phyloP scores from a whole-genome alignment of 257 asterid genomes.

The Gentiana straminea region DNA sequence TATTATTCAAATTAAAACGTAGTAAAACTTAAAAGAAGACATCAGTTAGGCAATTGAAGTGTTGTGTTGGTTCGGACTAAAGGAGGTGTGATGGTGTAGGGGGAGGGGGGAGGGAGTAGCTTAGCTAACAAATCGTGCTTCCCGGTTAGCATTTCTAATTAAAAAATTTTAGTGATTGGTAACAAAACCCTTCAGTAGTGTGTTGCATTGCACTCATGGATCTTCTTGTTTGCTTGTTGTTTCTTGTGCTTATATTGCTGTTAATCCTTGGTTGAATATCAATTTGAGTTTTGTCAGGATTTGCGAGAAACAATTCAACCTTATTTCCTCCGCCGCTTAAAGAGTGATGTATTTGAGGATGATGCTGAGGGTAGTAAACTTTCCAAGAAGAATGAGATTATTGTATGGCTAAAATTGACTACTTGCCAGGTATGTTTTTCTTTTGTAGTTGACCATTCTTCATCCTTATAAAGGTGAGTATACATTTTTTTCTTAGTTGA shows the following conservation, averaged over 20 bases:
- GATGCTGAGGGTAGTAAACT: slow-evolving; percentile 29
- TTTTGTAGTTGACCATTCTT: neutral
- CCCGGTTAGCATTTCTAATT: too few relatives aligned
- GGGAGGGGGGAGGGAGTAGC: too few relatives aligned
- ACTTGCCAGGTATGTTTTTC: slow-evolving; percentile 58
- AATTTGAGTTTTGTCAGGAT: slow-evolving; percentile 32
- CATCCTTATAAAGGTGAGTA: neutral
- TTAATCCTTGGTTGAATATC: neutral
- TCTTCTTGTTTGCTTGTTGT: neutral
- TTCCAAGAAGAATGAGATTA: slow-evolving; percentile 86
- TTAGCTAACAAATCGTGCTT: too few relatives aligned
- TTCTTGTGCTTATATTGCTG: neutral
- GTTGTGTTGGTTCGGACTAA: too few relatives aligned
- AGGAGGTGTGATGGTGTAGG: too few relatives aligned
- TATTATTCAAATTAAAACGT: too few relatives aligned
- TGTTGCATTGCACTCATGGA: neutral
- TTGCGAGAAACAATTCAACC: slow-evolving; percentile 86
- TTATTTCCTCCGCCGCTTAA: slow-evolving; percentile 82
- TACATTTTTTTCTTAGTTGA: neutral
- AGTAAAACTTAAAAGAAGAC: too few relatives aligned
- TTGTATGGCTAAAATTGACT: slow-evolving; percentile 84
- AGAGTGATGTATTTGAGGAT: slow-evolving; percentile 71
- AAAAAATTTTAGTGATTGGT: neutral
- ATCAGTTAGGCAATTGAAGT: too few relatives aligned
- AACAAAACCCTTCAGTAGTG: neutral